Conservation (phyloP, 2,329 filamentous ascomycete species). For the Teratosphaeriaceae sp. region DNA sequence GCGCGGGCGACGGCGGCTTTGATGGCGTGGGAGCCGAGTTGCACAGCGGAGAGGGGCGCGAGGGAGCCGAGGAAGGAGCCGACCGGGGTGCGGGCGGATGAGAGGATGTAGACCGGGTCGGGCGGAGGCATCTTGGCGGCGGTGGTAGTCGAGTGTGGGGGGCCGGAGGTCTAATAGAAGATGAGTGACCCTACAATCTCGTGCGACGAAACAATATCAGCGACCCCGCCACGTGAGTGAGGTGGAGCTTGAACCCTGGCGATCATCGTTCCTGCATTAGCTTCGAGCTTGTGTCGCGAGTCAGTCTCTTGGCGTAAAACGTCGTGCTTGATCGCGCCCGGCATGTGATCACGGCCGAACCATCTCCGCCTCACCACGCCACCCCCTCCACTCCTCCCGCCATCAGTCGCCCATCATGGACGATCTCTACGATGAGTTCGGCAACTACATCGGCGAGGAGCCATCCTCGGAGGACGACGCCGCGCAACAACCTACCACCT, state of each 20-base stretch:
- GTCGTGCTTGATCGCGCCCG: conserved; percentile 7
- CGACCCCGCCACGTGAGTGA: background rate
- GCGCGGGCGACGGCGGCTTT: conserved; percentile 75
- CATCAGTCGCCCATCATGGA: conserved; percentile 36
- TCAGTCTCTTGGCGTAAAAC: background rate
- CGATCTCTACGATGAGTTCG: conserved; percentile 58
- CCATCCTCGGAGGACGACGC: conserved; percentile 72
- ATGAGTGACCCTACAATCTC: too few relatives aligned
- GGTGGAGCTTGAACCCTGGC: background rate
- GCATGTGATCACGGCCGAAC: conserved; percentile 4
- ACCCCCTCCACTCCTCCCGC: conserved; percentile 1
- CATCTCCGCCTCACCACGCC: conserved; percentile 1
- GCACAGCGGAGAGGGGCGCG: conserved; percentile 74
- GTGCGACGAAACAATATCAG: background rate
- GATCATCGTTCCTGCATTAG: conserved; percentile 1
- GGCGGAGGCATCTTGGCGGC: conserved; percentile 72
- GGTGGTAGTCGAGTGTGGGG: conserved; percentile 12
- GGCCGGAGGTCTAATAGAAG: too few relatives aligned
- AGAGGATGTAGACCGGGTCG: conserved; percentile 92
- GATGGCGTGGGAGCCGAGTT: conserved; percentile 87
- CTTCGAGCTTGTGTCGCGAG: background rate
- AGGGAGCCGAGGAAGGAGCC: conserved; percentile 93
- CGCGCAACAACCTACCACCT: conserved; percentile 50
- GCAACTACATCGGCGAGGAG: conserved; percentile 96
- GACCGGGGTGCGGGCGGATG: conserved; percentile 67